Percentiles rank a stretch among this genome's conserved stretches.
Conservation (phyloP, 2,329 filamentous ascomycete species). For the Samsoniella hepiali region DNA sequence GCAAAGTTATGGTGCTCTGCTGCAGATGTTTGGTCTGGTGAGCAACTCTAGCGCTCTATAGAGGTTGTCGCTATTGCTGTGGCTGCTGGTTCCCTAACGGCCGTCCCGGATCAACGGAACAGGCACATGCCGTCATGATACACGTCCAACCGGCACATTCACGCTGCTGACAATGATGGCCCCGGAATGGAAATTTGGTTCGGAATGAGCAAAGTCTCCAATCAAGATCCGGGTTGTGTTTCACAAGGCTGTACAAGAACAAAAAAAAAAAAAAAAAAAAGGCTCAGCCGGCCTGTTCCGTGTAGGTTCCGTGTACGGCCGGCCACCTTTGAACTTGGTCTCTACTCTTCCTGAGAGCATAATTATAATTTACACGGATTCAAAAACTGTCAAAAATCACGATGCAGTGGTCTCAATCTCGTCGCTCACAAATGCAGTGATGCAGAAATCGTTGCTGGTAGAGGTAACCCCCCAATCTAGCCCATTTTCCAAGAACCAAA, state of each 20-base stretch:
- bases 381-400: background rate
- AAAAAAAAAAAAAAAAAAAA: background rate
- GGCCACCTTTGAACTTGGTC: too few species aligned
- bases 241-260: too few species aligned
- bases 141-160: background rate
- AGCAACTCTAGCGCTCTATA: background rate
- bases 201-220: background rate
- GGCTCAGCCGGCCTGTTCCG: background rate
- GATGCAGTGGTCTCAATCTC: background rate
- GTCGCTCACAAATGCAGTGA: background rate
- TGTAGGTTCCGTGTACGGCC: too few species aligned
- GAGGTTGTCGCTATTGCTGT: background rate
- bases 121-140: conserved; percentile 11
- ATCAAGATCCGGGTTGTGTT: background rate
- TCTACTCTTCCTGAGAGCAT: background rate
- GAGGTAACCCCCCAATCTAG: background rate
- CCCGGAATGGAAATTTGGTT: background rate
- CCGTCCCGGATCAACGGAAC: conserved; percentile 16
- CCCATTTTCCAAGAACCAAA: background rate
- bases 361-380: background rate
- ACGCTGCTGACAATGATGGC: background rate
- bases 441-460: conserved; percentile 11
- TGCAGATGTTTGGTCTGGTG: background rate
- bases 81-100: background rate
- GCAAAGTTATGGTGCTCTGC: background rate